Percentiles rank a stretch among this genome's conserved stretches.
Evolutionary conservation across 257 asterid species (phyloP).

Genomic region (Solanum tarapatanum): DNA sequence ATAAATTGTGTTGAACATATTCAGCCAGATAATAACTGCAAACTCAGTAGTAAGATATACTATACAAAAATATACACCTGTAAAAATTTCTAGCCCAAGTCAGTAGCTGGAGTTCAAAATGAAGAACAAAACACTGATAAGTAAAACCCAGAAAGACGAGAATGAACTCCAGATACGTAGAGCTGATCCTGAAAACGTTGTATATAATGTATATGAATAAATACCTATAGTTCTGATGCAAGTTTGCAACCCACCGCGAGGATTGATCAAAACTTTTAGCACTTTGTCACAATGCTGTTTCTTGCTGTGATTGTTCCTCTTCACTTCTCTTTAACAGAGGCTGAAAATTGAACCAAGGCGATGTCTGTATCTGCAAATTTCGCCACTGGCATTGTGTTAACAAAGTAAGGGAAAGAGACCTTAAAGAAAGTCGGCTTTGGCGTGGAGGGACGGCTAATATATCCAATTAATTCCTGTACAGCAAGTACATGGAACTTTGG

Average conservation of each 20-base stretch:
- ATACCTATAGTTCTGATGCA: background rate
- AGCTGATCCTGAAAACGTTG: too few relatives aligned
- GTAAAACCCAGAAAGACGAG: too few relatives aligned
- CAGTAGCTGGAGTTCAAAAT: too few relatives aligned
- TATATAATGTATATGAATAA: background rate
- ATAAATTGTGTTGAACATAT: too few relatives aligned
- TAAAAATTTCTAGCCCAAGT: too few relatives aligned
- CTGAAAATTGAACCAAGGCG: constrained; percentile 29
- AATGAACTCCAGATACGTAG: too few relatives aligned
- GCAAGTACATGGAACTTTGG: constrained; percentile 53
- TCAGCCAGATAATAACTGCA: too few relatives aligned
- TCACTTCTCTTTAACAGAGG: constrained; percentile 18
- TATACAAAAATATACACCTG: too few relatives aligned
- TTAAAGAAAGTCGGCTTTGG: constrained; percentile 86
- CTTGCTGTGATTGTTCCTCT: constrained; percentile 7
- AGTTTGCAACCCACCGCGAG: background rate
- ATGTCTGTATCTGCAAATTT: constrained; percentile 27
- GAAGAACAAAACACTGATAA: too few relatives aligned
- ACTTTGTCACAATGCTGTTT: background rate
- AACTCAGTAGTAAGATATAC: too few relatives aligned
- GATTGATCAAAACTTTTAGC: background rate
- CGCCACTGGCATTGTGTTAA: constrained; percentile 9
- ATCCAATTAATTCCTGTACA: constrained; percentile 60
- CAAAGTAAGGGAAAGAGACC: constrained; percentile 29
- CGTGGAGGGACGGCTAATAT: constrained; percentile 61